These are phyloP conservation scores for Vanrija humicola DNA, from an alignment of 1,284 basidiomycete species.

Conservation along the genomic window DNA sequence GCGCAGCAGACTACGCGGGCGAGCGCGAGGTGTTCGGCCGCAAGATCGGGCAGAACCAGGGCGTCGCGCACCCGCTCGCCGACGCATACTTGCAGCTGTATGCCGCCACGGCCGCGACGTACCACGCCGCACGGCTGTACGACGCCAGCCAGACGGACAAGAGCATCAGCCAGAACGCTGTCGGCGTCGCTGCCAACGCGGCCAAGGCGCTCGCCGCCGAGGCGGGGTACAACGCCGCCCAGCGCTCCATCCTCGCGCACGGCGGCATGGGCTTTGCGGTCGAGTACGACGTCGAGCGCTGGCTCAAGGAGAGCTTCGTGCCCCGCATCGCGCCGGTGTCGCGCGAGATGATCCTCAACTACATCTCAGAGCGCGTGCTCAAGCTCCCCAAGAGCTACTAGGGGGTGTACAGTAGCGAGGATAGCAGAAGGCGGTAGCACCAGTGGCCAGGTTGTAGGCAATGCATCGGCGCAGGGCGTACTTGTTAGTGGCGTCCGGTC, in stretches of 20 bases:
- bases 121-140: slow-evolving; percentile 19
- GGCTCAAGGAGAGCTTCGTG: slow-evolving; percentile 14
- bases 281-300: slow-evolving; percentile 20
- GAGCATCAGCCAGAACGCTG: slow-evolving; percentile 6
- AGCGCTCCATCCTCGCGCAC: slow-evolving; percentile 14
- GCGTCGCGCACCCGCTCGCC: slow-evolving; percentile 20
- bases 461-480: too few relatives aligned
- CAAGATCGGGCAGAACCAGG: slow-evolving; percentile 20
- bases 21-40: slow-evolving; percentile 20
- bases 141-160: slow-evolving; percentile 11
- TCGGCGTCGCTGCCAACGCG: slow-evolving; percentile 15
- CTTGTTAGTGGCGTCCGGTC: too few relatives aligned
- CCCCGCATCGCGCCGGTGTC: slow-evolving; percentile 17
- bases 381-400: slow-evolving; percentile 20
- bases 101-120: slow-evolving; percentile 9
- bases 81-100: slow-evolving; percentile 21
- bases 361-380: slow-evolving; percentile 17
- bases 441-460: too few relatives aligned
- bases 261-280: slow-evolving; percentile 18
- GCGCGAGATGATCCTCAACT: slow-evolving; percentile 19
- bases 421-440: too few relatives aligned
- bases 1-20: slow-evolving; percentile 9
- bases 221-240: slow-evolving; percentile 15
- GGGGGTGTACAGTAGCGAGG: background rate
- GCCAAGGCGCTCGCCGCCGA: slow-evolving; percentile 18